Conservation (phyloP, 306 rosid genomes). For the Rosa chinensis region DNA sequence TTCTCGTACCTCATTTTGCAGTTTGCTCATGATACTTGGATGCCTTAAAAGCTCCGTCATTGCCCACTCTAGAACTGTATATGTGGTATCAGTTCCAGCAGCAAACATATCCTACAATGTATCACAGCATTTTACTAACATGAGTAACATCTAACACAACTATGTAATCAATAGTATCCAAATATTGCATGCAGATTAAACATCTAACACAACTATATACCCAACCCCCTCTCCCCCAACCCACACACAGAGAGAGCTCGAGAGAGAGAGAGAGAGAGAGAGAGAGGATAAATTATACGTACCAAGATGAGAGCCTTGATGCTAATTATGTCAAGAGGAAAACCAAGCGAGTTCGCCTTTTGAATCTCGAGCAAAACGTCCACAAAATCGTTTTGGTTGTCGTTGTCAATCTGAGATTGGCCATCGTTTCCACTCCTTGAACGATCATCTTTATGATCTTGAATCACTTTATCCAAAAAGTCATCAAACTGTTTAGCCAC, state of each 20-base stretch:
- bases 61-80: slow-evolving; percentile 14
- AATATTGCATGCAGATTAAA: neutral
- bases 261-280: neutral
- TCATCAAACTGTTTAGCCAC: slow-evolving; percentile 44
- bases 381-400: slow-evolving; percentile 35
- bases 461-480: slow-evolving; percentile 42
- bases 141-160: no score
- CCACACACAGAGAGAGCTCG: no score
- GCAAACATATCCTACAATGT: slow-evolving; percentile 9
- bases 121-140: neutral
- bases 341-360: slow-evolving; percentile 32
- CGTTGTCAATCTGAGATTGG: neutral
- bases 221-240: no score
- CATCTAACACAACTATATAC: neutral
- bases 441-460: slow-evolving; percentile 34
- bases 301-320: slow-evolving; percentile 50
- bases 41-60: slow-evolving; percentile 22
- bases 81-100: slow-evolving; percentile 19
- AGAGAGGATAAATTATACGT: neutral
- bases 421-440: neutral
- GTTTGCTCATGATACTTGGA: slow-evolving; percentile 14
- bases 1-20: slow-evolving; percentile 19
- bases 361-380: slow-evolving; percentile 50
- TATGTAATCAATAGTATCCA: no score
- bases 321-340: slow-evolving; percentile 31